Base-by-base conservation (phyloP, 176 grass and related monocot species). In the Neostapfia colusana region DNA sequence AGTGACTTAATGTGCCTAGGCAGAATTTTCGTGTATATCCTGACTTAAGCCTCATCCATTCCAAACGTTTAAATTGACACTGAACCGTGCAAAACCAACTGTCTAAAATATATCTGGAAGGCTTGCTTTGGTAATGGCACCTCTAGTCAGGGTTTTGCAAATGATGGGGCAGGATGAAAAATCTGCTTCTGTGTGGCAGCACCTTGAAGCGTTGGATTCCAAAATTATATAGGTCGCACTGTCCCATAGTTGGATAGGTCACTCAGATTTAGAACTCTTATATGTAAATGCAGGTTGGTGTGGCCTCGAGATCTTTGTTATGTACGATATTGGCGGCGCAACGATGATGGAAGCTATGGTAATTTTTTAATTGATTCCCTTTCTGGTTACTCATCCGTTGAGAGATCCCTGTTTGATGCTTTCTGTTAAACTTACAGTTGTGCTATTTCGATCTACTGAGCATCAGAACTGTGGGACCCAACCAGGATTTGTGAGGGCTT, bases 331-430 rank as follows among this genome's bases (percentile, higher is more conserved):
- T 98, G 95, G 95, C 85, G 95, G 53, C 95, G 91, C 53, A 98
- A 94, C 15, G 91, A 98, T 82, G 95, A 98, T 92, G 95, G 95
- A 73, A 92, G 95, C 85, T 98, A 98, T 81, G 95, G 95, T 98
- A 72, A 40, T 44, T 65, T 77, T 50, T 84, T 42, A 27, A 65
- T 28, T 72, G 53, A 24, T 66, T 61, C 72, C 24, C 1, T 86
- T 86, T 57, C 35, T 84, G 65, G 40, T 80, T 89, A 54, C 42
- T 84, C 65, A 82, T 81, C 54, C 2, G 24, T 78, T 43, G 44
- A 21, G 63, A 75, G 17, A 43, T 26, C 55, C 39, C 16, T 73
- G 17, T 83, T 67, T 72, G 3, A 70, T 77, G 25, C 0, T 46
- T 71, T 53, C 11, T 82, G 31, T 53, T 53, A 70, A 70, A 79